phyloP scores from a whole-genome alignment of 2,329 filamentous ascomycete species.

The Chaetomiaceae sp. region DNA sequence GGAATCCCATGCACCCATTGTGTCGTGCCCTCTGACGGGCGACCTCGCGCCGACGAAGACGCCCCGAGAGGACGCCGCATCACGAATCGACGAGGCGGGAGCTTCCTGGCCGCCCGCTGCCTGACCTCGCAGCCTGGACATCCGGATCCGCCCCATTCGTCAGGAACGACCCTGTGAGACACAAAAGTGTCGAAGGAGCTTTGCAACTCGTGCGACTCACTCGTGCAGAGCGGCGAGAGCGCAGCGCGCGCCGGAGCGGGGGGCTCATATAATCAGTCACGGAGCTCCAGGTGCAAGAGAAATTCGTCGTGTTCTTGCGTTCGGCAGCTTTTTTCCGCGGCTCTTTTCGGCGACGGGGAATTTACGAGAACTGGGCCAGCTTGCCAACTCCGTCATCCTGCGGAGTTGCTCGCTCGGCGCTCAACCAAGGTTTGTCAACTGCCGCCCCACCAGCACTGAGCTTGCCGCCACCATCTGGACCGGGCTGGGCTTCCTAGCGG shows the following conservation, averaged over 20 bases:
- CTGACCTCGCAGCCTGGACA: conserved; percentile 11
- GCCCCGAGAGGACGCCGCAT: conserved; percentile 7
- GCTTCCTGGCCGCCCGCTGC: conserved; percentile 8
- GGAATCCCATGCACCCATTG: conserved; percentile 2
- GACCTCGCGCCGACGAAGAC: background rate
- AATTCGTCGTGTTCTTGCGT: background rate
- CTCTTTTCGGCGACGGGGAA: conserved; percentile 3
- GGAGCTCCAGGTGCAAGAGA: background rate
- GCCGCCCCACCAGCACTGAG: conserved; percentile 2
- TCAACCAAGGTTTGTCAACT: conserved; percentile 7
- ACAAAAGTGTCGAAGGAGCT: conserved; percentile 1
- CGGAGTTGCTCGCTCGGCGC: background rate
- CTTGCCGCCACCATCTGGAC: conserved; percentile 8
- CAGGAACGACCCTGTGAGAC: conserved; percentile 1
- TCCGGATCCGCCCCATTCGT: conserved; percentile 9
- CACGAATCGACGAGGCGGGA: background rate
- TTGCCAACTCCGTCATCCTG: conserved; percentile 12
- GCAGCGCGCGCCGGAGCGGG: background rate
- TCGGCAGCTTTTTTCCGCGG: background rate
- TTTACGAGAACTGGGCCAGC: too few species aligned
- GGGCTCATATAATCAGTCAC: conserved; percentile 5
- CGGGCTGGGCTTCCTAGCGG: conserved; percentile 10
- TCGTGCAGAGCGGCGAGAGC: too few species aligned
- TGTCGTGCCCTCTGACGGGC: conserved; percentile 5
- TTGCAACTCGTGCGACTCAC: conserved; percentile 3